phyloP scores from a whole-genome alignment of 495 filamentous ascomycete species.

The Penicillium bialowiezense region DNA sequence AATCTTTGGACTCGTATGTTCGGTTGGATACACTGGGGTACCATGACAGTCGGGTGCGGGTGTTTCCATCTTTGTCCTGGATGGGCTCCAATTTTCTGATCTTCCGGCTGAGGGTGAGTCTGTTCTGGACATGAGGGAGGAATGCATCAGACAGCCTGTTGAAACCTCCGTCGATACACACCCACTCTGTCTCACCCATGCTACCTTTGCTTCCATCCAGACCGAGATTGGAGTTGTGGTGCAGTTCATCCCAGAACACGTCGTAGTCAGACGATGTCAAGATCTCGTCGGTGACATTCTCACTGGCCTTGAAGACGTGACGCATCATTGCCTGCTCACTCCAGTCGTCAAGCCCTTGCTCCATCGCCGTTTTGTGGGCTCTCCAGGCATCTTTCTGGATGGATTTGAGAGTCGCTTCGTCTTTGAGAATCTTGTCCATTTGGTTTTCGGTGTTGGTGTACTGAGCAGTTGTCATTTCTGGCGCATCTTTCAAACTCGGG shows the following conservation, averaged over 20 bases:
- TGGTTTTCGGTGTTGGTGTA: constrained; percentile 10
- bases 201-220: constrained; percentile 17
- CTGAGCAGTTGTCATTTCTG: constrained; percentile 5
- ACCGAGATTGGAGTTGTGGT: constrained; percentile 27
- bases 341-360: constrained; percentile 26
- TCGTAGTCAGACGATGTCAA: constrained; percentile 24
- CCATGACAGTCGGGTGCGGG: constrained; percentile 23
- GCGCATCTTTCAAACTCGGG: constrained; percentile 14
- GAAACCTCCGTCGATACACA: constrained; percentile 23
- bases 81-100: constrained; percentile 19
- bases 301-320: constrained; percentile 19
- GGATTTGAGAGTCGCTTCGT: constrained; percentile 17
- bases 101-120: constrained; percentile 22
- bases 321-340: constrained; percentile 28
- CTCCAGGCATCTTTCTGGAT: constrained; percentile 22
- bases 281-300: constrained; percentile 27
- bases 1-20: constrained; percentile 21
- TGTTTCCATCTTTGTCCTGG: background rate
- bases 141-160: constrained; percentile 25
- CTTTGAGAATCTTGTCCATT: constrained; percentile 18
- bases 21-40: constrained; percentile 18
- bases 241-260: constrained; percentile 25
- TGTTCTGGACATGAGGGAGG: constrained; percentile 18
- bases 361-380: constrained; percentile 23
- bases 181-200: constrained; percentile 17